Base-by-base conservation (phyloP, 2,329 filamentous ascomycete genomes). In the Dactylonectria macrodidyma region DNA sequence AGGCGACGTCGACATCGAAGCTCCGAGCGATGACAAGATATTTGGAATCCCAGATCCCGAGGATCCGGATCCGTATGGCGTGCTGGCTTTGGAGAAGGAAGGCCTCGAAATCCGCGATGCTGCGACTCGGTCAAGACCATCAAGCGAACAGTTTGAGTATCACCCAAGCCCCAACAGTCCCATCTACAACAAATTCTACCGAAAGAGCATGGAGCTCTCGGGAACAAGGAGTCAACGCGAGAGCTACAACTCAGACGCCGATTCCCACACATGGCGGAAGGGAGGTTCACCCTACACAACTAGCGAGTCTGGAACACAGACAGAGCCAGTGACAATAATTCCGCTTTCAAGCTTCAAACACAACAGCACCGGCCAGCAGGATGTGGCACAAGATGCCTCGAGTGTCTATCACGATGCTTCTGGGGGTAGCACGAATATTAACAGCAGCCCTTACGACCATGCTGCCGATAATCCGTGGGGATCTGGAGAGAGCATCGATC, bases 41-140 rank as follows among this genome's bases (percentile, higher is more conserved):
- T 83, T 83, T 58, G 80, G 81, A 12, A 76, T 83, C n/a, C 81
- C 81, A 0, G 77, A 80, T 8, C 76, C 74, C 3, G 75, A 78
- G 14, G 81, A 83, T 44, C 80, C 81, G 0, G 81, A 83, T 66
- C 81, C 81, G 0, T 83, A 77, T 47, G 81, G 81, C 1, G 80
- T 82, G 2, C 63, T 74, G 1, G 81, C 80, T 1, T 71, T 83
- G 6, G 77, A 82, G 60, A 78, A 75, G 44, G 74, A 82, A 57
- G 81, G 81, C 0, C 65, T 83, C 2, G 79, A 79, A 5, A 79
- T 83, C 9, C 75, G 77, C 6, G 81, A 83, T 11, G 80, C 81
- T 1, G 78, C 75, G 2, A 82, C 79, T 1, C 78, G 71, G 3
- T 78, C 78, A 2, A 75, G 80, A 3, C 79, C 80, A 2, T 71